Percentiles rank a stretch among this genome's conserved stretches.
Evolutionary conservation across 2,329 filamentous ascomycete species (phyloP).

Genomic region (Colletotrichum gloeosporioides): DNA sequence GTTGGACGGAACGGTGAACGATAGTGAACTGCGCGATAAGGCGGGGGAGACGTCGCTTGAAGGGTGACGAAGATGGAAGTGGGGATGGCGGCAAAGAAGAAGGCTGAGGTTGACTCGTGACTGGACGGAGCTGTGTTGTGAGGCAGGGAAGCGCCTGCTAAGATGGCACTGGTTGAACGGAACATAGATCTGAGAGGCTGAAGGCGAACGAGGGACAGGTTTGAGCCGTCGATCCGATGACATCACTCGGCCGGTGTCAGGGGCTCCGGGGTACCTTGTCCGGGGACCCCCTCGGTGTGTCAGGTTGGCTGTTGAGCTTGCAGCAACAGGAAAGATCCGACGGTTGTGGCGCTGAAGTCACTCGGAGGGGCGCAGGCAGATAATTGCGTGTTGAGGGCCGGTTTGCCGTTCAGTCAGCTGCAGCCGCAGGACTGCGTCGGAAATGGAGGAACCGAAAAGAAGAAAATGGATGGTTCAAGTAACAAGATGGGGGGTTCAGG

Average conservation of each 20-base stretch:
- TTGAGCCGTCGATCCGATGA: conserved; percentile 14
- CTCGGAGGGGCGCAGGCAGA: not conserved
- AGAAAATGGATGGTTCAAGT: not conserved
- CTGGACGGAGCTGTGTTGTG: not conserved
- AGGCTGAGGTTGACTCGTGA: conserved; percentile 7
- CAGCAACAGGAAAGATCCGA: conserved; percentile 1
- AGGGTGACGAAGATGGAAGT: not conserved
- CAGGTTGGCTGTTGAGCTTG: conserved; percentile 9
- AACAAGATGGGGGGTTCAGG: not conserved
- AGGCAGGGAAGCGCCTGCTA: not conserved
- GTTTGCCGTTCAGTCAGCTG: not conserved
- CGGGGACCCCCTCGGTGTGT: not conserved
- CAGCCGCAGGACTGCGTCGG: not conserved
- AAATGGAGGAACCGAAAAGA: not conserved
- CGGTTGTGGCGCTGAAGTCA: conserved; percentile 3
- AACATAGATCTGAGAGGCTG: conserved; percentile 6
- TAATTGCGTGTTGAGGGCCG: not conserved
- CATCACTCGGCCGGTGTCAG: conserved; percentile 18
- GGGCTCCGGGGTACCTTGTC: conserved; percentile 8
- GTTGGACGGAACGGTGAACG: not conserved
- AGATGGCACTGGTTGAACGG: not conserved
- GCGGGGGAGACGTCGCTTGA: not conserved
- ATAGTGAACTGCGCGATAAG: not conserved
- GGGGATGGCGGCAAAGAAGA: not conserved
- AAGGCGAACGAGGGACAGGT: not conserved